These are phyloP conservation scores for Persicaria tinctoria DNA, from an alignment of 148 eudicot species.

Conservation along the genomic window DNA sequence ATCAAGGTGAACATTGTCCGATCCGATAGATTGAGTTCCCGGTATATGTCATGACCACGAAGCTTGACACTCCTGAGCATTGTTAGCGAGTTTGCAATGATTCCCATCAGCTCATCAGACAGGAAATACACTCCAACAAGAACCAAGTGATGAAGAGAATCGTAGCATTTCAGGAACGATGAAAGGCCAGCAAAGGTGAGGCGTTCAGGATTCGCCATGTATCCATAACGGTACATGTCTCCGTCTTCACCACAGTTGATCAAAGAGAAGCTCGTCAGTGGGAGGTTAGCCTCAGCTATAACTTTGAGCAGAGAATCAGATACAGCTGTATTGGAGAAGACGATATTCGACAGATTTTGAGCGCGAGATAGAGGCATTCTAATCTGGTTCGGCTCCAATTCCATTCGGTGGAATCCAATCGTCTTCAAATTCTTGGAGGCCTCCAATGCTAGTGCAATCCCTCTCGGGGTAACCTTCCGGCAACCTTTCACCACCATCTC, in stretches of 20 bases:
- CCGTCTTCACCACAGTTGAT: too few relatives aligned
- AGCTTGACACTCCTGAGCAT: conserved; percentile 32
- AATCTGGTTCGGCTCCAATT: conserved; percentile 17
- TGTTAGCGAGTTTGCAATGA: not conserved
- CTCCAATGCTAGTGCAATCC: conserved; percentile 26
- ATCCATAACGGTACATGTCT: too few relatives aligned
- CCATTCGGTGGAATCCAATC: conserved; percentile 24
- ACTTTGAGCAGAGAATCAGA: conserved; percentile 38
- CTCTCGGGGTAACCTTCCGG: conserved; percentile 27
- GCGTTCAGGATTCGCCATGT: conserved; percentile 13
- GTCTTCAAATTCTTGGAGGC: conserved; percentile 27
- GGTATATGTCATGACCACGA: not conserved
- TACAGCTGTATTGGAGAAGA: conserved; percentile 28
- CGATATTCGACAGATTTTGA: not conserved
- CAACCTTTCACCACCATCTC: conserved; percentile 27
- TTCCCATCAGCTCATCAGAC: too few relatives aligned
- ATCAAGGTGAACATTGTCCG: conserved; percentile 32
- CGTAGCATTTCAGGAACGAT: conserved; percentile 16
- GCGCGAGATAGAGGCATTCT: conserved; percentile 22
- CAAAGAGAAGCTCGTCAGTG: too few relatives aligned
- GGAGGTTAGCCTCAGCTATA: conserved; percentile 18
- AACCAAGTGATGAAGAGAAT: too few relatives aligned
- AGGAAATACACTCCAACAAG: too few relatives aligned
- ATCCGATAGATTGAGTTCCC: conserved; percentile 19
- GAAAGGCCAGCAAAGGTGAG: conserved; percentile 35